phyloP scores from a whole-genome alignment of 164 flowering plant genomes.

The grape (Vitis vinifera) region DNA sequence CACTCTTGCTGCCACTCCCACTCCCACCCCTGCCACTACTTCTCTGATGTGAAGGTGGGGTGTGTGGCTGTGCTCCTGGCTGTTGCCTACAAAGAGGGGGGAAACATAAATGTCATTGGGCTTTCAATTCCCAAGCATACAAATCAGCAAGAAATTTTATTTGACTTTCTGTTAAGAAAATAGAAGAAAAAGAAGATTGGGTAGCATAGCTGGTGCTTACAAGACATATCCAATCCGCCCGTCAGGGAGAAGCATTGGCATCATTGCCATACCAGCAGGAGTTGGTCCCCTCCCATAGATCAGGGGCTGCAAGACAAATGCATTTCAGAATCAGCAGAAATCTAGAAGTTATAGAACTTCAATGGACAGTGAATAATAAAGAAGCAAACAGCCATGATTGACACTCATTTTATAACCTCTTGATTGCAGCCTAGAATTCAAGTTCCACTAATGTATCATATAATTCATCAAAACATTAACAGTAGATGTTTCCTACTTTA shows the following conservation, averaged over 20 bases:
- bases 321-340: not conserved
- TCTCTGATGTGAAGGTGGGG: conserved; percentile 25
- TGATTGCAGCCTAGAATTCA: no score
- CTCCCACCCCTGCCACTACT: conserved; percentile 19
- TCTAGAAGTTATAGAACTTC: no score
- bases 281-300: conserved; percentile 72
- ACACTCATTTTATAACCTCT: no score
- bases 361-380: no score
- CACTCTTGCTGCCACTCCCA: conserved; percentile 19
- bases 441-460: no score
- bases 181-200: not conserved
- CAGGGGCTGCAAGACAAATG: conserved; percentile 51
- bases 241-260: conserved; percentile 88
- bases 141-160: not conserved
- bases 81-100: conserved; percentile 37
- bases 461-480: no score
- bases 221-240: conserved; percentile 87
- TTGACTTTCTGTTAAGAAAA: not conserved
- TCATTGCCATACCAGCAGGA: conserved; percentile 86
- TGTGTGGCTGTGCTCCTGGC: conserved; percentile 34
- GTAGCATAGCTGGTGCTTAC: conserved; percentile 39
- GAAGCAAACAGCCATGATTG: no score
- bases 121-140: not conserved
- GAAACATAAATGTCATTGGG: not conserved
- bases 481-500: no score